Evolutionary conservation across 2,329 filamentous ascomycete species (phyloP), one percentile per base, ranked within the genome.

Genomic region (Cylindrodendrum hubeiense): DNA sequence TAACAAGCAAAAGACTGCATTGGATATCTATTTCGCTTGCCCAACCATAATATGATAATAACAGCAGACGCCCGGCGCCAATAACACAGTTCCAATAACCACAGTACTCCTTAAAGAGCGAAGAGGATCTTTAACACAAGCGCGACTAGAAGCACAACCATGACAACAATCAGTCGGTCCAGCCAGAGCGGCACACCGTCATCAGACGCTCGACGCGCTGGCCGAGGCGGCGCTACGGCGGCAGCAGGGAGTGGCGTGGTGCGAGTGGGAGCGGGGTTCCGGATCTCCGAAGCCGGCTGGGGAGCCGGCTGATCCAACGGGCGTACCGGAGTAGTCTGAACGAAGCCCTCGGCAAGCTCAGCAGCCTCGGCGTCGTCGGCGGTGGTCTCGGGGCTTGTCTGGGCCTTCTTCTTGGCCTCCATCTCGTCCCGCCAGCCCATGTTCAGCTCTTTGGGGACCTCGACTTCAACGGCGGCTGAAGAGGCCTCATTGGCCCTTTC

Each of bases 391-490:
- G 55, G 22, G 22, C 55, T 58, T 33, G 15, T 63, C 61, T 52
- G 46, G 4, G 49, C 53, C 58, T 62, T 54, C 21, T 71, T 71
- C 46, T 72, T 70, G 4, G 77, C 74, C 80, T 84, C 84, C 82
- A 94, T 84, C 78, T 94, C 90, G 75, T 94, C 93, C 67, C 89
- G 88, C 79, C 91, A 95, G 2, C 86, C 91, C 81, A 97, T 82
- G 75, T 84, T 86, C 67, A 91, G 74, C 74, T 89, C 88, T 2
- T 82, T 77, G 3, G 87, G 87, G 2, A 89, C 77, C 72, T 84
- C 78, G 5, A 86, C 80, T 58, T 86, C 87, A 10, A 75, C 63
- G 15, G 74, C 63, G 8, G 71, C 54, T 67, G 79, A 65, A 57
- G 76, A 67, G 7, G 70, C 78, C 63, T 77, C 80, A 68, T 73